Evolutionary conservation across 768 basidiomycete species (phyloP), one percentile per base, ranked within the genome.

Genomic region (Guyanaporus albipodus): DNA sequence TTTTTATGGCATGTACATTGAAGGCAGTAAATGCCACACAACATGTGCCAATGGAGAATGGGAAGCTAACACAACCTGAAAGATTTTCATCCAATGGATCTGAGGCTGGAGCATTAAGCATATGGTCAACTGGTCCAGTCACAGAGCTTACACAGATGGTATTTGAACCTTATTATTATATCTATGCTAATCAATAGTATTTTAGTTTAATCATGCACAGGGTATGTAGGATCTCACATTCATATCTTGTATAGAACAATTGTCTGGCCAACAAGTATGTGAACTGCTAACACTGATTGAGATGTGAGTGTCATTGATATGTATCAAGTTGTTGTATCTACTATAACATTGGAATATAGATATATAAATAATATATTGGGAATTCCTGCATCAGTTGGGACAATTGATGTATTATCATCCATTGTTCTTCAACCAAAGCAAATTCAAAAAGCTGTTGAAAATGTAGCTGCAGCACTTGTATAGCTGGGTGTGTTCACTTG

Each of bases 1-100:
- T 35, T 36, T 54, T 42, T 45, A 36, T 45, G 10, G 50, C 39
- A 48, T 54, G 53, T 7, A 42, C 35, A 17, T 12, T 53, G 6
- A 23, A 34, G 33, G n/a, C 44, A 23, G 29, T 14, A 29, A 15
- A 31, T 3, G 4, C 29, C 3, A 12, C 11, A 3, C 8, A 21
- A 2, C 14, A 32, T 8, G 29, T 53, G 8, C 26, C 43, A 4
- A 42, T 53, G 42, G 10, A 37, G 15, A 17, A 38, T 48, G 51
- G 51, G 2, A 24, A 21, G 17, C 14, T 14, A 4, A 26, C 5
- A 11, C 15, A 4, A 6, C 8, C 8, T 32, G 31, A 32, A 32
- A 7, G n/a, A 32, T 32, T 15, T 14, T 14, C 8, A 4, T 15
- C 8, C 8, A n/a, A 41, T 4, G 27, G 10, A 41, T n/a, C 15